Evolutionary conservation across 768 basidiomycete species (phyloP).

Genomic region (Scleroderma bovista): DNA sequence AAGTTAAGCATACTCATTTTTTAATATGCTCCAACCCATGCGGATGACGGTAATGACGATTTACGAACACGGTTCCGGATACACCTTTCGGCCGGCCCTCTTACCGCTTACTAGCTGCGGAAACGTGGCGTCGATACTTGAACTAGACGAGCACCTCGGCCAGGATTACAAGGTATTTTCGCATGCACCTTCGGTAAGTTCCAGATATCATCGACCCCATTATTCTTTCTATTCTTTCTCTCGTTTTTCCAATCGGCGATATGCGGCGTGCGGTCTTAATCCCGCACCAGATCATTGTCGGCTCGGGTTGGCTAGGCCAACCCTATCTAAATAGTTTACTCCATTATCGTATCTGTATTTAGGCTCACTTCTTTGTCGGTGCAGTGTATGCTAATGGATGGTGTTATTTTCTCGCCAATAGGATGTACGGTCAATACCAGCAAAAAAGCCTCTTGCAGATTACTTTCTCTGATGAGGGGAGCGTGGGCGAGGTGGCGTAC

Average conservation of each 20-base stretch:
- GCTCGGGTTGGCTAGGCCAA: not conserved
- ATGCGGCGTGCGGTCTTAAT: slow-evolving; percentile 2
- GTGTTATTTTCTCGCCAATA: slow-evolving; percentile 23
- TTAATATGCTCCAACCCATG: not conserved
- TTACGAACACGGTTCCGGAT: not conserved
- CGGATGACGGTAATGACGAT: not conserved
- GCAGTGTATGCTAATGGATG: slow-evolving; percentile 3
- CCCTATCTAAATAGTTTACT: too few species aligned
- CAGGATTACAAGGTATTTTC: slow-evolving; percentile 97
- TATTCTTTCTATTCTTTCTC: not conserved
- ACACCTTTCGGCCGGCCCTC: not conserved
- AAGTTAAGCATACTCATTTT: slow-evolving; percentile 17
- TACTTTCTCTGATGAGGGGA: slow-evolving; percentile 60
- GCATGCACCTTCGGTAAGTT: slow-evolving; percentile 77
- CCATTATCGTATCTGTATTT: not conserved
- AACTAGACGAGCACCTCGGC: slow-evolving; percentile 86
- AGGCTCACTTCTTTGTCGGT: not conserved
- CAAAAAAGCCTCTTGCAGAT: slow-evolving; percentile 81
- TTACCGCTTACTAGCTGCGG: slow-evolving; percentile 60
- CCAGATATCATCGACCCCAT: not conserved
- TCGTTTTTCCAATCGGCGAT: slow-evolving; percentile 5
- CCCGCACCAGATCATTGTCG: not conserved
- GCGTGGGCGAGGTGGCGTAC: not conserved
- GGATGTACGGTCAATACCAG: slow-evolving; percentile 79
- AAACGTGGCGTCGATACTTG: slow-evolving; percentile 91